Base-by-base conservation (phyloP, 805 yeast species). In the Spathaspora boniae region DNA sequence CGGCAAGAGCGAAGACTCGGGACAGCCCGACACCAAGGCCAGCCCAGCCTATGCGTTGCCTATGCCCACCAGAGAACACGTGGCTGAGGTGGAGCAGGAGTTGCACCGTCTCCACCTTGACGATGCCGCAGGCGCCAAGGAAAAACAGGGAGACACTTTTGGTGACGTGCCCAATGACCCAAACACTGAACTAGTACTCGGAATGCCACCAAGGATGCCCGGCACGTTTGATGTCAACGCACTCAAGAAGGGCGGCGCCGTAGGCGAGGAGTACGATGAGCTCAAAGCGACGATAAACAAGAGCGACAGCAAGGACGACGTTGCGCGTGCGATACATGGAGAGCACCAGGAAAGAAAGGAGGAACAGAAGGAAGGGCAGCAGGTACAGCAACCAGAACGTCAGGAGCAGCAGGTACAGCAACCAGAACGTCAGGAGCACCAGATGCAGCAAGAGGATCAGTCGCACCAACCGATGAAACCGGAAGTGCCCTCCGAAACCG, bases 211-310 rank as follows among this genome's bases (percentile, higher is more conserved):
- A 4, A 38, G 51, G 21, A 43, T 48, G 46, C 53, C 54, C 8
- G 53, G 49, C 6, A 37, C 43, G 3, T 48, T 35, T 22, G 46
- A 46, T 33, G 44, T 50, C 3, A 37, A 42, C 22, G 45, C 44
- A 9, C 33, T 44, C 16, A 33, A 38, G 9, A n/a, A 27, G 8
- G 27, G 41, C 29, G 38, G 38, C 23, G 31, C 32, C 20, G 37
- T 40, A 12, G 36, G 39, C 30, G 40, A 42, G 18, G 34, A 37
- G 16, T 44, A 44, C 16, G 39, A 34, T 16, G 41, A 44, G 27
- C 36, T 46, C 14, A 39, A 39, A 4, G 42, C 42, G 20, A 33
- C 38, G 12, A 27, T 41, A 28, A 29, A 39, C n/a, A 26, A 34
- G 17, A 32, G 9, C 11, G 26, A 30, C 7, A 26, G 16, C 9